Conservation (phyloP, 2,329 filamentous ascomycete genomes). For the Alternaria gansuensis region DNA sequence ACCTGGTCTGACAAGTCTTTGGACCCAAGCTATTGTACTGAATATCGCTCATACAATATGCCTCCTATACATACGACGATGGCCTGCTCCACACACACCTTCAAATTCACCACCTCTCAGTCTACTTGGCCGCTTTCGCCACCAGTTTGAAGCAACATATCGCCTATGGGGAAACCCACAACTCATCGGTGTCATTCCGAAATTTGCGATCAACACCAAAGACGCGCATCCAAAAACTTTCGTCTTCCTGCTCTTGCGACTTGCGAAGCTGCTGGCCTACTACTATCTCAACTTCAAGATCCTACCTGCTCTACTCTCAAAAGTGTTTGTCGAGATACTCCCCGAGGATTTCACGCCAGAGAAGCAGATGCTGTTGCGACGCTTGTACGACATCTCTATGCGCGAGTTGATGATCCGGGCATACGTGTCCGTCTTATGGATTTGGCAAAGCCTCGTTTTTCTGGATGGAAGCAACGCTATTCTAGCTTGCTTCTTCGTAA, state of each 20-base stretch:
- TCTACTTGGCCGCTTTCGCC: not conserved
- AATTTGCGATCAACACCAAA: not conserved
- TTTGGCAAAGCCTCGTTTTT: not conserved
- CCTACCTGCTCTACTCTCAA: not conserved
- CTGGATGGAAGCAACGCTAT: not conserved
- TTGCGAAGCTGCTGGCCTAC: not conserved
- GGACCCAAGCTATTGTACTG: not conserved
- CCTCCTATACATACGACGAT: not conserved
- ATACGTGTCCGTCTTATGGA: not conserved
- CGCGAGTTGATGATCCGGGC: not conserved
- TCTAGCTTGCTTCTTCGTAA: not conserved
- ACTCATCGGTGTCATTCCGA: not conserved
- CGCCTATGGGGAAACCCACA: not conserved
- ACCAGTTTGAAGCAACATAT: not conserved
- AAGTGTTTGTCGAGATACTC: not conserved
- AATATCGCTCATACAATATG: not conserved
- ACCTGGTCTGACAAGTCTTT: not conserved
- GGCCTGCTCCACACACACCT: not conserved
- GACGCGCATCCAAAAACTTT: not conserved
- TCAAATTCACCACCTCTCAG: not conserved
- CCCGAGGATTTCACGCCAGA: not conserved
- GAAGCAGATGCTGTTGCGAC: not conserved
- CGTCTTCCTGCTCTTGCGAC: not conserved
- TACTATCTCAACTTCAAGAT: not conserved
- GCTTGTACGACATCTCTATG: not conserved